Conservation (phyloP, 305 asterid genomes). For the Petunia hybrid region DNA sequence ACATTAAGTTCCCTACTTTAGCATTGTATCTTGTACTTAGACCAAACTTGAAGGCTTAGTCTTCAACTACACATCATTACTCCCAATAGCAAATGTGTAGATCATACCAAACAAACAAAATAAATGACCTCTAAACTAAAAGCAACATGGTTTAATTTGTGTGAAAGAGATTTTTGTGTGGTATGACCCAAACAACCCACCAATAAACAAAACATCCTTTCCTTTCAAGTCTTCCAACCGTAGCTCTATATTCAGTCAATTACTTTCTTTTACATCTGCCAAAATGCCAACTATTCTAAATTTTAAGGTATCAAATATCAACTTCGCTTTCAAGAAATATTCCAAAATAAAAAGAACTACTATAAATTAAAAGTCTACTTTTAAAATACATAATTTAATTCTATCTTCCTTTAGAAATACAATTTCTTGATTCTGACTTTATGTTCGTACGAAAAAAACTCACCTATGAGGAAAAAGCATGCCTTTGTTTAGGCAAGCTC, state of each 20-base stretch:
- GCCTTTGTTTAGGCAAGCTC: neutral
- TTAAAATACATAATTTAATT: neutral
- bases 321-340: neutral
- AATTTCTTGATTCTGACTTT: constrained; percentile 12
- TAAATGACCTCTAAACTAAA: constrained; percentile 9
- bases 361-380: neutral
- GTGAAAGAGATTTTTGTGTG: neutral
- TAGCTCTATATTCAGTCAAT: constrained; percentile 28
- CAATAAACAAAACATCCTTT: constrained; percentile 46
- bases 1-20: neutral
- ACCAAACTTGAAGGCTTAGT: constrained; percentile 20
- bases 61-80: constrained; percentile 22
- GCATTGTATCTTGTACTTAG: neutral
- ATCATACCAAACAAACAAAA: constrained; percentile 9
- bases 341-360: neutral
- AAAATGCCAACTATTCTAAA: neutral
- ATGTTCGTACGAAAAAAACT: neutral
- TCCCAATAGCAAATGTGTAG: neutral
- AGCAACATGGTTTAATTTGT: constrained; percentile 14
- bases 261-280: neutral
- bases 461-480: neutral
- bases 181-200: constrained; percentile 19
- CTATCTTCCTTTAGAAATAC: neutral
- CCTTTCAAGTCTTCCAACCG: constrained; percentile 53
- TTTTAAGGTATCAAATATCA: neutral